A percentile compares a stretch with the other conserved stretches of the same genome.
Evolutionary conservation across 306 rosid species (phyloP).

Genomic region (Morella rubra): DNA sequence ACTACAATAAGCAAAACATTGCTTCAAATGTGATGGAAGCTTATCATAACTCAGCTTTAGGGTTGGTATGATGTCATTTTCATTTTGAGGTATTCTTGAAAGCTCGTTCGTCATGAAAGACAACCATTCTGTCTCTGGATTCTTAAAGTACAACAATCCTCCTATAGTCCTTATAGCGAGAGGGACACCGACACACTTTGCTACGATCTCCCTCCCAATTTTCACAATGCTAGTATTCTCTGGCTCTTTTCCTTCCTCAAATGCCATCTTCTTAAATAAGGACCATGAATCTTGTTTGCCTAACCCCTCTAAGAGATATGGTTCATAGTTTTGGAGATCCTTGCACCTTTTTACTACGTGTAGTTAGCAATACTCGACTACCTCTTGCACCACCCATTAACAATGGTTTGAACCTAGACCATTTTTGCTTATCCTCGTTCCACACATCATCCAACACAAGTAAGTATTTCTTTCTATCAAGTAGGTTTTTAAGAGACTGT

Average conservation of each 20-base stretch:
- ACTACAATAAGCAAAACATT: constrained; percentile 12
- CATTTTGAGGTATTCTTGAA: background rate
- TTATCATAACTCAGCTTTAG: background rate
- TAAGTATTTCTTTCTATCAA: too few species aligned
- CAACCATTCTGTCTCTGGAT: background rate
- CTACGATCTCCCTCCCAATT: background rate
- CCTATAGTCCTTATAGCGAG: constrained; percentile 18
- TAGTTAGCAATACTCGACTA: constrained; percentile 15
- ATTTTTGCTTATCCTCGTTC: background rate
- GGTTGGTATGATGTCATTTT: background rate
- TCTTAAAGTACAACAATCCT: constrained; percentile 7
- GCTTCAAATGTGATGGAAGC: background rate
- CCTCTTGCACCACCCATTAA: constrained; percentile 3
- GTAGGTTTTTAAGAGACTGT: too few species aligned
- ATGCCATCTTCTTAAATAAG: background rate
- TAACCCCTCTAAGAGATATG: too few species aligned
- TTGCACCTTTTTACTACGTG: background rate
- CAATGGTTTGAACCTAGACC: background rate
- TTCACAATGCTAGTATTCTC: background rate
- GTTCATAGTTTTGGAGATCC: too few species aligned
- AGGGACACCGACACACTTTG: constrained; percentile 13
- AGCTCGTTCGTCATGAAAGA: background rate
- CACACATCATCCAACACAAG: too few species aligned
- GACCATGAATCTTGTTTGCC: background rate
- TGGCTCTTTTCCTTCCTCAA: background rate